Conservation (phyloP, 2,329 filamentous ascomycete genomes). For the Claviceps cyperi region DNA sequence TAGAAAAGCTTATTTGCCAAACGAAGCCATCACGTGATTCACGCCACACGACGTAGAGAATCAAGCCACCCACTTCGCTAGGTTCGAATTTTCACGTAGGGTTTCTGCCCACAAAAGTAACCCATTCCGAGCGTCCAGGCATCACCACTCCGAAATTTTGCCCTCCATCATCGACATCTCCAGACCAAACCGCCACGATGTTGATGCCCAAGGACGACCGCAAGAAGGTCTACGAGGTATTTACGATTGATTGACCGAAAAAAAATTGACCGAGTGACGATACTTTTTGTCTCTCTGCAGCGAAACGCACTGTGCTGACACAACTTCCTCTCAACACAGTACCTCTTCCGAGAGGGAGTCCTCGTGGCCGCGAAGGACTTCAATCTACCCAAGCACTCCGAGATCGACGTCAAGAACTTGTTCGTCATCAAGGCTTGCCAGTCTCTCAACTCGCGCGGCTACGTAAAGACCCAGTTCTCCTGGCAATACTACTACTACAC, state of each 20-base stretch:
- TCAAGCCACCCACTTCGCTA: conserved; percentile 20
- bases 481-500: conserved; percentile 99
- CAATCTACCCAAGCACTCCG: conserved; percentile 93
- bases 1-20: no score
- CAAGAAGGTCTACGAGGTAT: conserved; percentile 94
- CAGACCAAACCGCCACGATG: conserved; percentile 51
- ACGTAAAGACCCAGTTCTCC: conserved; percentile 99
- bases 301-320: conserved; percentile 10
- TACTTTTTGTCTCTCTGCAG: background rate
- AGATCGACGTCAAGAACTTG: conserved; percentile 99
- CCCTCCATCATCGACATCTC: conserved; percentile 37
- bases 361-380: conserved; percentile 99
- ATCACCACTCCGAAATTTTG: conserved; percentile 21
- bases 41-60: conserved; percentile 13
- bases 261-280: background rate
- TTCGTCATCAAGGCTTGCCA: conserved; percentile 98
- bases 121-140: conserved; percentile 28
- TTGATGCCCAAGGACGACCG: conserved; percentile 99
- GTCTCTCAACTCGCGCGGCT: conserved; percentile 94
- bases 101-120: conserved; percentile 32
- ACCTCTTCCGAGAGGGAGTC: conserved; percentile 87
- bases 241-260: conserved; percentile 4
- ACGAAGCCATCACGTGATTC: conserved; percentile 16
- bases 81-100: conserved; percentile 22
- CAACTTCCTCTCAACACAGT: conserved; percentile 32